Conservation (phyloP, 2,329 filamentous ascomycete species). For the Xylariaceae sp. region DNA sequence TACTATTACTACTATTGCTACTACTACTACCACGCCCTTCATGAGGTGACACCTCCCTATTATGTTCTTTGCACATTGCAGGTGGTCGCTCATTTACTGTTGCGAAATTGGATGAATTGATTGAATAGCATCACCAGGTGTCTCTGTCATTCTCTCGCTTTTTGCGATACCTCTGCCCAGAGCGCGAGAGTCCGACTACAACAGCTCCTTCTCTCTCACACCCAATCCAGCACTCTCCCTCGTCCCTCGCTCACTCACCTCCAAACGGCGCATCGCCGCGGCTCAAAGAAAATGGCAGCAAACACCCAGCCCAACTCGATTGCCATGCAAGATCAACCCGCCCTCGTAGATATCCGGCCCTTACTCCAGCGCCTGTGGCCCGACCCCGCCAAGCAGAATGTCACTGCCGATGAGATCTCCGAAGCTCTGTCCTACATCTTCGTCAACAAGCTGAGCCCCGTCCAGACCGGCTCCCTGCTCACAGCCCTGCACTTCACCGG, state of each 20-base stretch:
- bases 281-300: slow-evolving; percentile 3
- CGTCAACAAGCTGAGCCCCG: slow-evolving; percentile 81
- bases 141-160: too few relatives aligned
- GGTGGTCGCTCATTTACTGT: too few relatives aligned
- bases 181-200: neutral
- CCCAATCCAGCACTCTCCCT: neutral
- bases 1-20: too few relatives aligned
- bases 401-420: slow-evolving; percentile 79
- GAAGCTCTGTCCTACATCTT: slow-evolving; percentile 90
- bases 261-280: neutral
- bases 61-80: too few relatives aligned
- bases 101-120: too few relatives aligned
- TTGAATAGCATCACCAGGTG: too few relatives aligned
- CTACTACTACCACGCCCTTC: too few relatives aligned
- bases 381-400: slow-evolving; percentile 43
- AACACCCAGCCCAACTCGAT: slow-evolving; percentile 15
- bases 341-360: slow-evolving; percentile 61
- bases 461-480: slow-evolving; percentile 81
- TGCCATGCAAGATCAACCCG: slow-evolving; percentile 23
- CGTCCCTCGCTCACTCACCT: slow-evolving; percentile 5
- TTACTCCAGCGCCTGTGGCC: slow-evolving; percentile 73
- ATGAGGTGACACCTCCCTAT: too few relatives aligned
- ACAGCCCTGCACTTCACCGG: slow-evolving; percentile 91
- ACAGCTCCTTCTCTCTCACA: neutral
- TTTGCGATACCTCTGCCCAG: too few relatives aligned